Evolutionary conservation across 176 grass and related monocot genomes (phyloP), one percentile per base, ranked within the genome.

Genomic region (Neostapfia colusana): DNA sequence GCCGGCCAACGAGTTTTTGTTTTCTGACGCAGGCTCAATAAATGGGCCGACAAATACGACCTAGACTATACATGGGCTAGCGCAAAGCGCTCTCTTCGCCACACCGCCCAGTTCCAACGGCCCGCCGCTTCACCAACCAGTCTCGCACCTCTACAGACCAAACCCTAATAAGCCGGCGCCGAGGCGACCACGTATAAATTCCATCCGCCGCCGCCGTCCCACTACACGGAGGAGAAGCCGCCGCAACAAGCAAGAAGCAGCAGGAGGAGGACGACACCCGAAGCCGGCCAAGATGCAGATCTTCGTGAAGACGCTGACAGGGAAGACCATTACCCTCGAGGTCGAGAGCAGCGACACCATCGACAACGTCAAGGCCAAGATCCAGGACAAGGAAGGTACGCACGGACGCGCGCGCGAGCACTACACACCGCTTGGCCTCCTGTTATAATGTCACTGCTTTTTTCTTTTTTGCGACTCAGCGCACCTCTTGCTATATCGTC

Each of bases 251-350:
- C 23, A 31, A 31, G 1, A 1, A 31, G n/a, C 31, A 31, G 2
- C 50, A 35, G 66, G 12, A 21, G 56, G 20, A 2, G 31, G 13
- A 63, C 26, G n/a, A 50, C 39, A 69, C 12, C 34, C n/a, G n/a
- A 28, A 55, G 7, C 10, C 21, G 28, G 34, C 34, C 74, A 74
- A 83, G 87, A 92, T 92, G 90, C 90, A 92, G 86, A 92, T 91
- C 72, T 97, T 93, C 65, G 90, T 97, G 66, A 97, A 97, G 85
- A 97, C 93, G 46, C 89, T 93, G 35, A 97, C 90, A 0, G 93
- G 93, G 61, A 97, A 97, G 90, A 97, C 93, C 60, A 97, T 97
- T 86, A 97, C 93, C 37, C 93, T 97, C 86, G 93, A 97, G 85
- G 93, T 93, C 2, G 93, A 97, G 90, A 97, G 90, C 83, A 97